phyloP scores from a whole-genome alignment of 345 rosid species.

The Camelina hispida region DNA sequence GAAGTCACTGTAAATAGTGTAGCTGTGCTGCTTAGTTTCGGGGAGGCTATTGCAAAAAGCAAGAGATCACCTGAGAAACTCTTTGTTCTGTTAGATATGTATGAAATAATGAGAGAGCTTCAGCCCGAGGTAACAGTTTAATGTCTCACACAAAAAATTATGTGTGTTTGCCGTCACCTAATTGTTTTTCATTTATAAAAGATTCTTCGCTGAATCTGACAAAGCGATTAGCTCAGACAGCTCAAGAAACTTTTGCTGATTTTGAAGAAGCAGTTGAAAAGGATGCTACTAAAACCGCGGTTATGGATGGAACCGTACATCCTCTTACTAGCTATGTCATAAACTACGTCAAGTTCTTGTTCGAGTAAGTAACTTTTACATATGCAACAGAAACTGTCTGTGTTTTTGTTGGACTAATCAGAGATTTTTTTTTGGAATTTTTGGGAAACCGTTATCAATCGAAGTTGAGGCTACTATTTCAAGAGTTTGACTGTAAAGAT shows the following conservation, averaged over 20 bases:
- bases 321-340: constrained; percentile 98
- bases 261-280: constrained; percentile 97
- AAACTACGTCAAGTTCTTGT: constrained; percentile 90
- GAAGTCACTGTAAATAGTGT: constrained; percentile 87
- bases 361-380: constrained; percentile 66
- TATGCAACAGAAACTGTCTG: neutral
- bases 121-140: constrained; percentile 72
- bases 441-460: constrained; percentile 65
- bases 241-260: constrained; percentile 92
- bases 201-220: constrained; percentile 74
- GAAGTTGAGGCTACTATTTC: constrained; percentile 83
- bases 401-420: constrained; percentile 9
- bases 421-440: neutral
- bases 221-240: constrained; percentile 85
- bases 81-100: constrained; percentile 95
- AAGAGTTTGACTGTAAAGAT: constrained; percentile 66
- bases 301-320: constrained; percentile 97
- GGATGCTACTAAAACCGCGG: constrained; percentile 96
- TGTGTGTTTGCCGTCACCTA: neutral
- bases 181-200: constrained; percentile 37
- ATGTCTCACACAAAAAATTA: constrained; percentile 20
- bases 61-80: constrained; percentile 96
- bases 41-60: constrained; percentile 97
- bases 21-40: constrained; percentile 84
- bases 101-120: constrained; percentile 96